Base-by-base conservation (phyloP, 345 rosid genomes). In the Toxicodendron radicans region DNA sequence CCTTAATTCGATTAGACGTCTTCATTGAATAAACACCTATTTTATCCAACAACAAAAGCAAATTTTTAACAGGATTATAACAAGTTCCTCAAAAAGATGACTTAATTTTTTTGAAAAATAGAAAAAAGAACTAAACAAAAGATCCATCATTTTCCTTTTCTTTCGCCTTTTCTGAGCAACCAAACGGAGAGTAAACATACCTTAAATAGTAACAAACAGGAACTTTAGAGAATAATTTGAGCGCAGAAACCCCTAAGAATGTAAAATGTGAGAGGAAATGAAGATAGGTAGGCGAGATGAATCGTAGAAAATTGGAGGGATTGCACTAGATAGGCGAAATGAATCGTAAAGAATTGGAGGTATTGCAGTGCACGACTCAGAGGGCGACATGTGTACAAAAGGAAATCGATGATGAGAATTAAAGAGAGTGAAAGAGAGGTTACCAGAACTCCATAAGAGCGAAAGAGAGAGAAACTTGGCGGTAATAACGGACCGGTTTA, bases 1-100 rank as follows among this genome's bases (percentile, higher is more conserved):
- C 98, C 81, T 88, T 91, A 62, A 71, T 73, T 67, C 71, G 82
- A 68, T 78, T 88, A 64, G 78, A 82, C 94, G 89, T 94, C 66
- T 67, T 48, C 70, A 49, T 48, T 13, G 21, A 16, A 49, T 24
- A 24, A 35, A 4, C 23, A 66, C 41, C 58, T 48, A 16, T 66
- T 48, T 23, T 10, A 65, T 45, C 54, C 20, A 65, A 45, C 14
- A 17, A 33, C 0, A 32, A 38, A 38, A 38, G 9, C 43, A 38
- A 38, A 27, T 2, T 1, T 27, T 27, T 27, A 27, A 38, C 43
- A 38, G 43, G 8, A 5, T 38, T 38, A 38, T 38, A 9, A 38
- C 1, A 23, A 45, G 53, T 9, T 33, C n/a, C 64, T 59, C 41
- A 59, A 30, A 27, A 63, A 8, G 48, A 62, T 11, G 35, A 35